Evolutionary conservation across 192 early-diverging fungal genomes (phyloP), one percentile per base, ranked within the genome.

Genomic region (Oehlia diaphana): DNA sequence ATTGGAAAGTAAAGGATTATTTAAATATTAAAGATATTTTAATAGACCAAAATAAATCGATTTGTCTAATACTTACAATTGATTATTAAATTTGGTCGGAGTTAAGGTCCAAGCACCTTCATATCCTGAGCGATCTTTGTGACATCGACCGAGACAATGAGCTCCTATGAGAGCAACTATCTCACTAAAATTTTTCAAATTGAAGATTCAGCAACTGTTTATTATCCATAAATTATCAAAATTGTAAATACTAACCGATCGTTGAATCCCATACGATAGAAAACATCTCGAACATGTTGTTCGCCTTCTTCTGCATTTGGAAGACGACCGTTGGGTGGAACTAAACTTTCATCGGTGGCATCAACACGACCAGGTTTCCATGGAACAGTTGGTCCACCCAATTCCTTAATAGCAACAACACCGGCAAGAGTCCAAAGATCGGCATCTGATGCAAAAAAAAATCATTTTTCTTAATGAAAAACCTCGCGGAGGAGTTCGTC

Each of bases 401-500:
- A 92, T 21, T 80, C 81, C 80, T 94, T 88, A 82, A 94, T 86
- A 23, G 92, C 92, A 63, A 88, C 86, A 72, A 86, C 87, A 47
- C 92, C 93, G 44, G 92, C 92, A 28, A 94, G 80, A 50, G 93
- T 92, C 93, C 93, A 94, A 77, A 94, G 82, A 84, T 94, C 93
- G 53, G 90, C 92, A 82, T 94, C 77, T 79, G 23, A 6, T 65
- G n/a, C 7, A 9, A 37, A 37, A n/a, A 37, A 58, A 26, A 16
- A 23, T 23, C 21, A 35, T 66, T 49, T 50, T 47, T 10, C 6
- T 49, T 10, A 63, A 49, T 47, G 35, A 39, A 66, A 13, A 49
- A 23, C 1, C 35, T 28, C 5, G 7, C 39, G 39, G 6, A 42
- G 39, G 39, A 0, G 39, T 42, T 7, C 39, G 5, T 42, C 39